phyloP scores from a whole-genome alignment of 257 asterid genomes.

The Gentiana macrophylla region DNA sequence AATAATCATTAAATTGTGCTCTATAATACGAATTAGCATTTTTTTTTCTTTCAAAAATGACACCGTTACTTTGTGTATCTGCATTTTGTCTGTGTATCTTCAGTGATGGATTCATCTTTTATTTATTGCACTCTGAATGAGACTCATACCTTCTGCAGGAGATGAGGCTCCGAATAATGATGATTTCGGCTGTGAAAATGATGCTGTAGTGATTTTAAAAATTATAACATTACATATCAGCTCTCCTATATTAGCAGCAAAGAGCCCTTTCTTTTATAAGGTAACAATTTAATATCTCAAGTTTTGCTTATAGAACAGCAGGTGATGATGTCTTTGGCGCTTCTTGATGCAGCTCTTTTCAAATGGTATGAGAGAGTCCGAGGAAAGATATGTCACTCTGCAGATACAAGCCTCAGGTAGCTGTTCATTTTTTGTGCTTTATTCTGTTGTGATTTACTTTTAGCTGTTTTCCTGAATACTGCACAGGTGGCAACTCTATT shows the following conservation, averaged over 20 bases:
- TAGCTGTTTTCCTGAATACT: background rate
- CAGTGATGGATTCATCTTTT: too few species aligned
- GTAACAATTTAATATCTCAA: conserved; percentile 21
- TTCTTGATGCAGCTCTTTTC: conserved; percentile 62
- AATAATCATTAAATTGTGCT: too few species aligned
- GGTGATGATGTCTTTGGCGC: conserved; percentile 12
- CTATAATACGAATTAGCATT: too few species aligned
- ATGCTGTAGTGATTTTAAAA: conserved; percentile 38
- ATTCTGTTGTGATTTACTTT: background rate
- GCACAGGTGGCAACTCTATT: too few species aligned
- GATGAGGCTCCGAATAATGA: conserved; percentile 67
- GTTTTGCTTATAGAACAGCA: background rate
- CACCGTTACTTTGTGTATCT: too few species aligned
- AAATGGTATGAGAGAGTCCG: conserved; percentile 98
- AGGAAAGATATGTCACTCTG: conserved; percentile 90
- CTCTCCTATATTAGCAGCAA: conserved; percentile 86
- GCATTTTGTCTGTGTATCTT: too few species aligned
- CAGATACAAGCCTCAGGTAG: conserved; percentile 84
- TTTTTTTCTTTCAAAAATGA: too few species aligned
- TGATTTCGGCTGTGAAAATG: conserved; percentile 59
- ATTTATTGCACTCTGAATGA: background rate
- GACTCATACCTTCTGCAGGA: conserved; percentile 26
- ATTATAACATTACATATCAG: conserved; percentile 75
- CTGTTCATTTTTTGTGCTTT: background rate
- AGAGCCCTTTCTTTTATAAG: conserved; percentile 85